A percentile compares a stretch with the other conserved stretches of the same genome.
Evolutionary conservation across 208 protist genomes (phyloP).

Genomic region (Wallacemonas sp.): DNA sequence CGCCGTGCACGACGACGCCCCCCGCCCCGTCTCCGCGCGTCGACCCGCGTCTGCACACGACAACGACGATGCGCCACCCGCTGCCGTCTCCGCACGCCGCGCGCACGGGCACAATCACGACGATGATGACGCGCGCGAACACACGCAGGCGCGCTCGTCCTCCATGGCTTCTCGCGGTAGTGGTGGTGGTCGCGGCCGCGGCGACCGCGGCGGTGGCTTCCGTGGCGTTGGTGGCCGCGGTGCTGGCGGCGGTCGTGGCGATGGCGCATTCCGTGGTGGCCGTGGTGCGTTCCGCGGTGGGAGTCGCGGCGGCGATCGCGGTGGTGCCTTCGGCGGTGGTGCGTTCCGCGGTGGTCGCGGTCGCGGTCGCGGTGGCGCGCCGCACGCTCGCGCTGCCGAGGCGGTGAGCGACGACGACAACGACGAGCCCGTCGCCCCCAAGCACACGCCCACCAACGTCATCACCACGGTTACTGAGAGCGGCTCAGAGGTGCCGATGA

Average conservation of each 20-base stretch:
- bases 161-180: background rate
- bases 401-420: slow-evolving; percentile 11
- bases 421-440: background rate
- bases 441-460: slow-evolving; percentile 31
- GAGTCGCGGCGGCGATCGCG: slow-evolving; percentile 1
- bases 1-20: slow-evolving; percentile 3
- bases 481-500: slow-evolving; percentile 78
- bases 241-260: slow-evolving; percentile 8
- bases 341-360: background rate
- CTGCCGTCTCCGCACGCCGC: slow-evolving; percentile 37
- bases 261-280: background rate
- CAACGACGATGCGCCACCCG: slow-evolving; percentile 44
- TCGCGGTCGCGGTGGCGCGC: slow-evolving; percentile 1
- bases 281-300: slow-evolving; percentile 15
- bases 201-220: background rate
- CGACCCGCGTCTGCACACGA: background rate
- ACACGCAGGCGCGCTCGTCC: slow-evolving; percentile 13
- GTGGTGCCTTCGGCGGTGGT: background rate
- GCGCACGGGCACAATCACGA: slow-evolving; percentile 7
- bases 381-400: background rate
- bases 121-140: slow-evolving; percentile 12
- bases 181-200: slow-evolving; percentile 15
- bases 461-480: slow-evolving; percentile 68
- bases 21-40: slow-evolving; percentile 9
- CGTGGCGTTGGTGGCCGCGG: slow-evolving; percentile 8